These are phyloP conservation scores for Suhomyces maxii DNA, from an alignment of 1,139 yeast species.

Conservation along the genomic window DNA sequence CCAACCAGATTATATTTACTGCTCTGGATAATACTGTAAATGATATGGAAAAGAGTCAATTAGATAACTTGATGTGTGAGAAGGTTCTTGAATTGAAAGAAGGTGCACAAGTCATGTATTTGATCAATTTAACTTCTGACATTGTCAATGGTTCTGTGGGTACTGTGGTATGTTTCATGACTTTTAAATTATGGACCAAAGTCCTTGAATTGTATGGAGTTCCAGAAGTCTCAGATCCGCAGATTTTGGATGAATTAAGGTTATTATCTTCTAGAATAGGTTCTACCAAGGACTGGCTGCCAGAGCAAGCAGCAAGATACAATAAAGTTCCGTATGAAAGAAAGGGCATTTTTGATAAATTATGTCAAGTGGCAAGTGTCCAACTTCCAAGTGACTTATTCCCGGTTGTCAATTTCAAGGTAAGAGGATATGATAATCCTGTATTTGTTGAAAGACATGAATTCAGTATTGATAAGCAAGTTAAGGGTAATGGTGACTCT, in stretches of 20 bases:
- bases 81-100: slow-evolving; percentile 46
- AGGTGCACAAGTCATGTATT: slow-evolving; percentile 63
- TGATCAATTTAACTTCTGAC: slow-evolving; percentile 43
- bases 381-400: slow-evolving; percentile 32
- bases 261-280: slow-evolving; percentile 31
- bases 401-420: slow-evolving; percentile 61
- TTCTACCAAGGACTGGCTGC: slow-evolving; percentile 25
- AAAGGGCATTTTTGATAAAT: slow-evolving; percentile 25
- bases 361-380: slow-evolving; percentile 33
- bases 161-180: slow-evolving; percentile 62
- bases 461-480: slow-evolving; percentile 51
- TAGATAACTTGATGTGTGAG: slow-evolving; percentile 52
- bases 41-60: slow-evolving; percentile 20
- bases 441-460: slow-evolving; percentile 67
- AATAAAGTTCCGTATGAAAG: slow-evolving; percentile 31
- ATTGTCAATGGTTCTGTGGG: slow-evolving; percentile 63
- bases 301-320: slow-evolving; percentile 44
- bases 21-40: slow-evolving; percentile 50
- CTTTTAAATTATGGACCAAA: slow-evolving; percentile 27
- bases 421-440: slow-evolving; percentile 28
- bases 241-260: slow-evolving; percentile 28
- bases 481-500: slow-evolving; percentile 2
- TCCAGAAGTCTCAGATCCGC: slow-evolving; percentile 21
- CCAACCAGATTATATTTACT: slow-evolving; percentile 38
- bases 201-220: slow-evolving; percentile 29